Conservation (phyloP, 1,284 basidiomycete genomes). For the Afroboletus lepidellus region DNA sequence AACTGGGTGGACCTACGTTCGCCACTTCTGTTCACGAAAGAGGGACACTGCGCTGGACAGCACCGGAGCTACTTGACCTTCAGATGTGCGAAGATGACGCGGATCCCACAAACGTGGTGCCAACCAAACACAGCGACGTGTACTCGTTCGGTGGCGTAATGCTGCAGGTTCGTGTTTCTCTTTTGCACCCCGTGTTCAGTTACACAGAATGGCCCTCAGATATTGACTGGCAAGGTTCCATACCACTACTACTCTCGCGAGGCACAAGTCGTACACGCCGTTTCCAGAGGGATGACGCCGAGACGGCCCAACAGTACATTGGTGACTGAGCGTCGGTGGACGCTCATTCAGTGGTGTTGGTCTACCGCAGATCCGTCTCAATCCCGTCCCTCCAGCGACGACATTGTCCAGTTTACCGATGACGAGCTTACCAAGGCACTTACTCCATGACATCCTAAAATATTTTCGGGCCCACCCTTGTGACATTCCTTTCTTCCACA, state of each 20-base stretch:
- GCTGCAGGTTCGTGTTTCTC: constrained; percentile 14
- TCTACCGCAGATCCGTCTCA: constrained; percentile 2
- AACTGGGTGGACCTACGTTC: constrained; percentile 14
- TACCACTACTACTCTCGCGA: constrained; percentile 13
- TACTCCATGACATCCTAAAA: background rate
- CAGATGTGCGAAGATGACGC: constrained; percentile 10
- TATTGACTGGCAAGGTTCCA: constrained; percentile 14
- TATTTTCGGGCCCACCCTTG: too few relatives aligned
- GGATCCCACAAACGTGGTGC: background rate
- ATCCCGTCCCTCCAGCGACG: constrained; percentile 7
- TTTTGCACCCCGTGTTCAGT: background rate
- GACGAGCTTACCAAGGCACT: background rate
- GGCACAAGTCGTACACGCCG: constrained; percentile 8
- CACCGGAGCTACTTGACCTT: constrained; percentile 17
- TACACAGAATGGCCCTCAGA: background rate
- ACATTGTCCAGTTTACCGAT: constrained; percentile 9
- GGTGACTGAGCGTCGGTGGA: constrained; percentile 14
- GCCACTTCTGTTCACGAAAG: constrained; percentile 11
- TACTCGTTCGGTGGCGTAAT: constrained; percentile 22
- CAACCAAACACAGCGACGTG: constrained; percentile 10
- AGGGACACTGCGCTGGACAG: constrained; percentile 20
- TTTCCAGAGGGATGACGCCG: constrained; percentile 9
- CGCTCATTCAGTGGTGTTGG: constrained; percentile 14
- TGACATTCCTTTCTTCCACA: too few relatives aligned
- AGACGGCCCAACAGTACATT: constrained; percentile 5